Base-by-base conservation (phyloP, 768 basidiomycete genomes). In the Boletus huronensis region DNA sequence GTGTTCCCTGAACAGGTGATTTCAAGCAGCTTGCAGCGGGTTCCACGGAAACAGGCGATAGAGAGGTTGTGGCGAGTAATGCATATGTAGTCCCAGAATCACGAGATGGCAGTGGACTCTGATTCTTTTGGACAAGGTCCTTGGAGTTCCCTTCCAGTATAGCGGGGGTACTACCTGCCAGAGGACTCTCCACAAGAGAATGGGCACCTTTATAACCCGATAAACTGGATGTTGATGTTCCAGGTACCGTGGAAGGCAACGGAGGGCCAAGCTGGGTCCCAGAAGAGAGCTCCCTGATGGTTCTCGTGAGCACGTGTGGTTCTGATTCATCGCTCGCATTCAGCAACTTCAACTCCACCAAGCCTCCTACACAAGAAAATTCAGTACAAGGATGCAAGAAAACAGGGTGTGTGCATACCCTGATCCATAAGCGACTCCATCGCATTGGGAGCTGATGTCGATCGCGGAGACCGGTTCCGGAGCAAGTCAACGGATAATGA, bases 401-500 rank as follows among this genome's bases (percentile, higher is more conserved):
- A 42, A n/a, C 1, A 26, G 40, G 23, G 4, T 5, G 29, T 32
- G n/a, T 7, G 50, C 64, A 23, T 57, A 79, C 79, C 82, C 63
- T 83, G 78, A 54, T 88, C 84, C 85, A 87, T 87, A 11, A 87
- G 74, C 47, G 79, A 78, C 51, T 85, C 82, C 72, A 88, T 74
- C 0, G 79, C 84, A 43, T 82, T 74, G 10, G 57, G 54, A 23
- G 28, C 41, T 5, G 57, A 53, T 13, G 52, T 5, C 26, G 45
- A 26, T 47, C 50, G 57, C 19, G 48, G 32, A 41, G 62, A 38
- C 31, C 45, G 59, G 45, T 28, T 60, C 38, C 58, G 63, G 31
- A 59, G 58, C 21, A 69, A 46, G 35, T 70, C 54, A 6, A 70
- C 39, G 13, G 68, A 70, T 13, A 71, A 41, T 5, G 68, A 53